phyloP scores from a whole-genome alignment of 306 rosid species.

The Alnus rubra region DNA sequence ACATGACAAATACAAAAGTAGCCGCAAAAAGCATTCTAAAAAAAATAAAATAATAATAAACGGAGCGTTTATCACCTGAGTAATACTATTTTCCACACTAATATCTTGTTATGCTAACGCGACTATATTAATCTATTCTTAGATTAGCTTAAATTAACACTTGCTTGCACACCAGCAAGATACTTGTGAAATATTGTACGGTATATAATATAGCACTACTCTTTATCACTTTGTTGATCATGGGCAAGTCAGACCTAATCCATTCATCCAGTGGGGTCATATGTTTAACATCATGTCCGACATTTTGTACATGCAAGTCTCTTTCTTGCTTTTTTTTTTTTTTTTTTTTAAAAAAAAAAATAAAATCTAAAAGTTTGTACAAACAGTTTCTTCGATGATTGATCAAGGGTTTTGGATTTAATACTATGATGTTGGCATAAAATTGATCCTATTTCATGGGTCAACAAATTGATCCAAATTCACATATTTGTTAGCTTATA shows the following conservation, averaged over 20 bases:
- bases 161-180: too few species aligned
- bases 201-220: too few species aligned
- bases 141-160: too few species aligned
- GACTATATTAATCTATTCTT: too few species aligned
- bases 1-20: too few species aligned
- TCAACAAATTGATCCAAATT: not conserved
- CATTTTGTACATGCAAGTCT: constrained; percentile 28
- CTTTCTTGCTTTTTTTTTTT: constrained; percentile 6
- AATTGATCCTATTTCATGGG: not conserved
- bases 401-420: not conserved
- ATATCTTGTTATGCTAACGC: too few species aligned
- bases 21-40: too few species aligned
- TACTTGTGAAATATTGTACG: too few species aligned
- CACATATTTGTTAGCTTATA: not conserved
- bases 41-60: too few species aligned
- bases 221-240: not conserved
- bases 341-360: too few species aligned
- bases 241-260: constrained; percentile 5
- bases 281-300: constrained; percentile 5
- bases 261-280: constrained; percentile 4
- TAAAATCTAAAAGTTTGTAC: not conserved
- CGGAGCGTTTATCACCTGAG: too few species aligned
- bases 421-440: not conserved
- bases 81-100: too few species aligned
- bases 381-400: not conserved